Conservation (phyloP, 2,329 filamentous ascomycete species). For the Cladosporium colombiae region DNA sequence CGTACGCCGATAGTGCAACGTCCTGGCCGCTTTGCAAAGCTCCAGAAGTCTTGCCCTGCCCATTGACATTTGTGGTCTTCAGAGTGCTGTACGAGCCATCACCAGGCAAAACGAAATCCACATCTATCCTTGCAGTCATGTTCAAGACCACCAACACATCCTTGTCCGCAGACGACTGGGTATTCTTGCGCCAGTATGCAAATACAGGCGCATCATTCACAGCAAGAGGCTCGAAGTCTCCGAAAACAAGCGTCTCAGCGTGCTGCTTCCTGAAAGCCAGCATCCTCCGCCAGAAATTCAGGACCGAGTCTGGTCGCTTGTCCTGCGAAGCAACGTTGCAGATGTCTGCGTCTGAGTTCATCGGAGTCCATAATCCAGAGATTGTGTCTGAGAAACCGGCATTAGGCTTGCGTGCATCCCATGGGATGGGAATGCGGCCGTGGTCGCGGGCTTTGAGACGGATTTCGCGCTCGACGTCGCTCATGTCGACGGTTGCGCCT, state of each 20-base stretch:
- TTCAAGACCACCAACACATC: conserved; percentile 28
- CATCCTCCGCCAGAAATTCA: conserved; percentile 27
- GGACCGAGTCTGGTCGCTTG: conserved; percentile 9
- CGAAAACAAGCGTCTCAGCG: conserved; percentile 23
- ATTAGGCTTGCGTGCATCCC: conserved; percentile 49
- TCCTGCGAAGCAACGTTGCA: conserved; percentile 26
- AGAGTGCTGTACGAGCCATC: background rate
- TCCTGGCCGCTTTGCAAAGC: background rate
- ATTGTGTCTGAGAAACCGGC: conserved; percentile 14
- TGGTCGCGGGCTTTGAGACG: conserved; percentile 67
- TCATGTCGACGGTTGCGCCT: conserved; percentile 29
- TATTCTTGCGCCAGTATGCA: conserved; percentile 23
- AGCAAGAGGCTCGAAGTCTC: conserved; percentile 25
- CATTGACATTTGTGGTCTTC: background rate
- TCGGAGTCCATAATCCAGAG: conserved; percentile 25
- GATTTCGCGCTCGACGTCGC: conserved; percentile 51
- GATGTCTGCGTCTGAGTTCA: conserved; percentile 25
- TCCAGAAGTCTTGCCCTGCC: too few relatives aligned
- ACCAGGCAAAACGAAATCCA: conserved; percentile 22
- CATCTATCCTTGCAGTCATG: conserved; percentile 22
- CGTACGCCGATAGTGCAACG: background rate
- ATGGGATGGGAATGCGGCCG: conserved; percentile 69
- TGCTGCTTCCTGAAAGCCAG: conserved; percentile 22
- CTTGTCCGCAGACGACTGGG: background rate
- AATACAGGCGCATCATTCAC: conserved; percentile 23